Evolutionary conservation across 2,329 filamentous ascomycete genomes (phyloP), one percentile per base, ranked within the genome.

Genomic region (Talaromyces sp.): DNA sequence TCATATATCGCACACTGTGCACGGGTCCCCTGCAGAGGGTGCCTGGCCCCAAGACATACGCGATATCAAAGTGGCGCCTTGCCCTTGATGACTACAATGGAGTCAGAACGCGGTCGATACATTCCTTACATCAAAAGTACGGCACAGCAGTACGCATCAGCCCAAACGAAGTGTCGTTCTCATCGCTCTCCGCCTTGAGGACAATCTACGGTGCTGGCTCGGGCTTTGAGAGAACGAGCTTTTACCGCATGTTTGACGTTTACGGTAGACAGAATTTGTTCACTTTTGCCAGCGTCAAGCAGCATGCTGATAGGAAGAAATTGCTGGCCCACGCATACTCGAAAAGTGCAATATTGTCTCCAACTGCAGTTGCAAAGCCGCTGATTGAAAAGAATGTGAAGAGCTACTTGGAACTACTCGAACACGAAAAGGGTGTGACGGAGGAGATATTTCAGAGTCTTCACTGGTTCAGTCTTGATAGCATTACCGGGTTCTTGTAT

Each of bases 211-310:
- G 84, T 0, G 80, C 84, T 0, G 84, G 85, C 1, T 82, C 78
- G 54, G 79, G 79, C 0, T 86, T 82, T 64, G 83, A 81, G 47
- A 73, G 83, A 45, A 84, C 83, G 0, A 56, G 61, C 1, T 86
- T 86, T 69, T 86, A 86, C 64, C 78, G 80, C 53, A 85, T 86
- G 81, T 86, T 86, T 65, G 83, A 85, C 67, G 82, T 79, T 0
- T 85, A 84, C 59, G 83, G 82, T 0, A 75, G 76, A 10, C 80
- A 79, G 70, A 85, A 86, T 62, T 69, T 86, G 1, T 86, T 86
- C 70, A 84, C 82, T 0, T 85, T 86, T 66, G 73, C 75, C 6
- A 74, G 77, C 0, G 74, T 75, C 0, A 77, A 76, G 34, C 74
- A 78, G 1, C 84, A 86, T 70, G 77, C 76, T 0, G 78, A 82